phyloP scores from a whole-genome alignment of 495 filamentous ascomycete species.

The Neurospora sp. region DNA sequence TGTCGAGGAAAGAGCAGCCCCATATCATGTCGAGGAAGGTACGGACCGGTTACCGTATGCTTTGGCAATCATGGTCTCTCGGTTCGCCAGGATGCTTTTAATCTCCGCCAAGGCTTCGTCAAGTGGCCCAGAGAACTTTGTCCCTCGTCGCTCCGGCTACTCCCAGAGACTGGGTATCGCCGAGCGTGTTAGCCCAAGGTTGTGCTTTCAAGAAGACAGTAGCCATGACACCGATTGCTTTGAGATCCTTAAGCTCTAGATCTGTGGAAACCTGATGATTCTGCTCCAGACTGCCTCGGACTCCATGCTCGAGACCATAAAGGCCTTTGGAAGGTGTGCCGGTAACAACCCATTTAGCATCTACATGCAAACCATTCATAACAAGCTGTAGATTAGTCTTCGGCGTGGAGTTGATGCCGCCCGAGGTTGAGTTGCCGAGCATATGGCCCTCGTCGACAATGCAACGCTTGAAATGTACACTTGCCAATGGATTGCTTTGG shows the following conservation, averaged over 20 bases:
- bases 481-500: slow-evolving; percentile 41
- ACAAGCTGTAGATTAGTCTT: slow-evolving; percentile 58
- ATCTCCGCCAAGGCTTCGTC: no score
- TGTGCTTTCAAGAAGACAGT: slow-evolving; percentile 60
- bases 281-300: background rate
- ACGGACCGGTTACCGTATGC: no score
- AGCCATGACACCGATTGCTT: slow-evolving; percentile 61
- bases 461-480: slow-evolving; percentile 72
- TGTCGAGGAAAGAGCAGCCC: no score
- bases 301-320: slow-evolving; percentile 46
- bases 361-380: slow-evolving; percentile 55
- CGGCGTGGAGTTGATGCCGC: slow-evolving; percentile 2
- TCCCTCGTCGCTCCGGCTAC: background rate
- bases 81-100: no score
- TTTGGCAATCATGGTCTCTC: no score
- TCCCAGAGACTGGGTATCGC: slow-evolving; percentile 26
- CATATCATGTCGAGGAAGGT: no score
- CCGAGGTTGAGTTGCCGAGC: slow-evolving; percentile 49
- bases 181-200: slow-evolving; percentile 54
- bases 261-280: slow-evolving; percentile 19
- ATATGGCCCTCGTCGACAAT: slow-evolving; percentile 91
- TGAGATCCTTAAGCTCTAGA: slow-evolving; percentile 61
- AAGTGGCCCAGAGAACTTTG: slow-evolving; percentile 39
- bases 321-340: slow-evolving; percentile 81
- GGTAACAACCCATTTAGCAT: slow-evolving; percentile 80